These are phyloP conservation scores for Neurospora tetrasperma DNA, from an alignment of 495 filamentous ascomycete genomes.

Conservation along the genomic window DNA sequence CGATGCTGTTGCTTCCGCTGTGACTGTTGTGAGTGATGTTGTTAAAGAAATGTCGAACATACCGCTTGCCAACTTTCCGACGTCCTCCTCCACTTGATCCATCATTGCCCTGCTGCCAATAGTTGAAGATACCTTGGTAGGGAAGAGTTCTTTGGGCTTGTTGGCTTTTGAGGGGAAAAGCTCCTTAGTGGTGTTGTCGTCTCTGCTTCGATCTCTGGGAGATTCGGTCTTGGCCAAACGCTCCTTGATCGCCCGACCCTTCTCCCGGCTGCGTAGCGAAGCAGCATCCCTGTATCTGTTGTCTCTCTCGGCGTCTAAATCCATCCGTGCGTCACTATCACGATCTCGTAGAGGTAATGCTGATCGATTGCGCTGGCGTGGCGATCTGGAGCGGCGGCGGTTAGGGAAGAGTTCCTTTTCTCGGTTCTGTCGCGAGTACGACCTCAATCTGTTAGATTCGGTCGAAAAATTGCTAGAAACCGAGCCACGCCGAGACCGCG, in stretches of 20 bases:
- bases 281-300: conserved; percentile 17
- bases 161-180: conserved; percentile 54
- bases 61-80: conserved; percentile 31
- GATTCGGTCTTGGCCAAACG: conserved; percentile 15
- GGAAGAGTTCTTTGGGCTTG: conserved; percentile 59
- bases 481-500: conserved; percentile 22
- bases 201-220: not conserved
- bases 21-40: conserved; percentile 2
- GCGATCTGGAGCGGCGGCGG: conserved; percentile 18
- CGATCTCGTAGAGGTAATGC: conserved; percentile 62
- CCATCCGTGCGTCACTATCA: conserved; percentile 45
- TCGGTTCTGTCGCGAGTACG: conserved; percentile 22
- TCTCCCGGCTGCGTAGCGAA: conserved; percentile 31
- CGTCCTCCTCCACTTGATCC: conserved; percentile 32
- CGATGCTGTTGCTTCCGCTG: conserved; percentile 4
- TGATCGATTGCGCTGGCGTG: conserved; percentile 48
- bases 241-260: conserved; percentile 37
- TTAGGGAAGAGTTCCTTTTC: conserved; percentile 47
- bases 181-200: conserved; percentile 41
- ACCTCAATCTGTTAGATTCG: conserved; percentile 16
- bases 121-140: conserved; percentile 36
- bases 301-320: conserved; percentile 18
- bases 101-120: conserved; percentile 25
- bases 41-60: conserved; percentile 20
- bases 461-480: conserved; percentile 22